phyloP scores from a whole-genome alignment of 177 flowering plant genomes.

The Tripterygium wilfordii region DNA sequence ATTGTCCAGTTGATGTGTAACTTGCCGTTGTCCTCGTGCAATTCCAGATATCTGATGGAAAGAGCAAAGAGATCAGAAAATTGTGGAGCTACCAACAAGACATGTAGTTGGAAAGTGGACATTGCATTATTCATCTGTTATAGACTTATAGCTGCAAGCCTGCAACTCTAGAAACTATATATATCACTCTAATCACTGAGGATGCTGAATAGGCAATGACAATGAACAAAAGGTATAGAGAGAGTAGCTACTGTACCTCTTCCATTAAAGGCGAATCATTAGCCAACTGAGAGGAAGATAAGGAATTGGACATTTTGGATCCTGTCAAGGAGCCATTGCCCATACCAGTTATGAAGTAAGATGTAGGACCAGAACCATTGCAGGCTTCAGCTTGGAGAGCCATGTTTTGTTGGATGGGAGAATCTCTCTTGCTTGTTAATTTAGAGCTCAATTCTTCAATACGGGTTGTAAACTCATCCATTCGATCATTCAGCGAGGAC shows the following conservation, averaged over 20 bases:
- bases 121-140: no score
- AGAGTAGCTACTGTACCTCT: constrained; percentile 49
- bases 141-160: no score
- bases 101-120: no score
- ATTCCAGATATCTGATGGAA: constrained; percentile 45
- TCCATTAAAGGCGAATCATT: constrained; percentile 71
- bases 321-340: constrained; percentile 68
- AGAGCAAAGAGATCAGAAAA: not conserved
- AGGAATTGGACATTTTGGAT: constrained; percentile 47
- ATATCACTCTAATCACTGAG: no score
- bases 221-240: not conserved
- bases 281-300: constrained; percentile 68
- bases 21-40: constrained; percentile 66
- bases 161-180: no score
- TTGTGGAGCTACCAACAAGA: not conserved
- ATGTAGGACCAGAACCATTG: constrained; percentile 77
- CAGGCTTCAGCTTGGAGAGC: constrained; percentile 56
- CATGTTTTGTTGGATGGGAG: constrained; percentile 61
- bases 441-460: constrained; percentile 81
- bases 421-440: constrained; percentile 34
- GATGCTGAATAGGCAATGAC: no score
- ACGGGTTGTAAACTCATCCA: constrained; percentile 81
- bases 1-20: constrained; percentile 74
- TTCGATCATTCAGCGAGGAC: constrained; percentile 70
- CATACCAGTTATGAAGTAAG: constrained; percentile 55